phyloP scores from a whole-genome alignment of 2,329 filamentous ascomycete species.

The Ceratocystis diversiconidia region DNA sequence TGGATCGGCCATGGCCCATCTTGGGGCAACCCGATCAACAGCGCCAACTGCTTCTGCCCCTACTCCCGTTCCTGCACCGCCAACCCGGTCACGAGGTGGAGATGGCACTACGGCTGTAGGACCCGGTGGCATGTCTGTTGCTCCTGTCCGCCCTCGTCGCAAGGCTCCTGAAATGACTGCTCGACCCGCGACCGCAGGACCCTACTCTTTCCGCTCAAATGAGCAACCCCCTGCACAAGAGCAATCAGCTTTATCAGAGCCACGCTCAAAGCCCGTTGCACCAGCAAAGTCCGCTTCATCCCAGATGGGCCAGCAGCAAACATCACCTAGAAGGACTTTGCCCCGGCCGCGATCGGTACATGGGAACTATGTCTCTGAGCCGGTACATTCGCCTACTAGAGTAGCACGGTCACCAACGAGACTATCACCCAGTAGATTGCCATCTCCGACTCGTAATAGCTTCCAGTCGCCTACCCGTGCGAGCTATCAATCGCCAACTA shows the following conservation, averaged over 20 bases:
- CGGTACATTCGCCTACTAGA: conserved; percentile 14
- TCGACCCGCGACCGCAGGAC: conserved; percentile 49
- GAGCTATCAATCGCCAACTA: conserved; percentile 11
- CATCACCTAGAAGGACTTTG: conserved; percentile 38
- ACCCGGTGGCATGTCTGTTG: conserved; percentile 46
- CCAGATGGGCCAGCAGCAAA: conserved; percentile 31
- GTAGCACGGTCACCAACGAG: conserved; percentile 5
- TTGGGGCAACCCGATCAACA: conserved; percentile 36
- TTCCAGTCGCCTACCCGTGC: conserved; percentile 9
- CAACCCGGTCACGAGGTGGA: conserved; percentile 17
- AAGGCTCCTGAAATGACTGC: conserved; percentile 43
- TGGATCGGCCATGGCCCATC: conserved; percentile 49
- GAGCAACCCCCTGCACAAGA: conserved; percentile 29
- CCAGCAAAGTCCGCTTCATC: conserved; percentile 25
- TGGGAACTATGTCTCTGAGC: conserved; percentile 12
- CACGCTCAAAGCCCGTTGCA: conserved; percentile 32
- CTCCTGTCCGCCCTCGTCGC: conserved; percentile 47
- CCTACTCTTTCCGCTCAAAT: conserved; percentile 48
- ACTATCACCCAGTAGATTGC: conserved; percentile 9
- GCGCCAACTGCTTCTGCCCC: conserved; percentile 23
- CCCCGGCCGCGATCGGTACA: conserved; percentile 26
- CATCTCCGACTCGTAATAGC: background rate
- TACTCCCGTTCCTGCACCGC: conserved; percentile 21
- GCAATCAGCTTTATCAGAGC: conserved; percentile 23
- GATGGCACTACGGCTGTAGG: conserved; percentile 33